Conservation (phyloP, 225 moss, liverwort and hornwort genomes). For the Thuidium tamariscinum region DNA sequence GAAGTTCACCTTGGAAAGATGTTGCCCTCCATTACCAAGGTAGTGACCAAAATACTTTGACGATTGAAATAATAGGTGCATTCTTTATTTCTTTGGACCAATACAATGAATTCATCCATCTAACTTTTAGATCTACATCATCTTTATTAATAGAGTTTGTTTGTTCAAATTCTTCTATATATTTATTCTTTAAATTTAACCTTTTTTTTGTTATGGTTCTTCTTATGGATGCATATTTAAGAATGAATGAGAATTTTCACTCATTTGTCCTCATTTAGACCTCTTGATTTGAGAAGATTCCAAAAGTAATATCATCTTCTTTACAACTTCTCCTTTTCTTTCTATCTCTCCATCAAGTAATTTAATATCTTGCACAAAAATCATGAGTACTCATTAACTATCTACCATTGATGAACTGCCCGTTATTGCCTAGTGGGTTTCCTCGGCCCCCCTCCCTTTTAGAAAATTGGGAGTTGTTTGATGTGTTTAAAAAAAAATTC, state of each 20-base stretch:
- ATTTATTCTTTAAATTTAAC: too few relatives aligned
- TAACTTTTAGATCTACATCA: fast-evolving
- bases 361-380: too few relatives aligned
- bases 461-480: too few relatives aligned
- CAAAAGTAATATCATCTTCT: neutral
- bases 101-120: neutral
- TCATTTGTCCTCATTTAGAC: neutral
- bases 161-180: too few relatives aligned
- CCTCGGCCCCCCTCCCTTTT: too few relatives aligned
- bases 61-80: fast-evolving
- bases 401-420: too few relatives aligned
- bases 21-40: fast-evolving
- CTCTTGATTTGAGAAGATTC: neutral
- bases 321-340: neutral
- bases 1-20: fast-evolving
- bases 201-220: too few relatives aligned
- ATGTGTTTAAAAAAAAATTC: too few relatives aligned
- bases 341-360: neutral
- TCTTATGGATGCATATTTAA: neutral
- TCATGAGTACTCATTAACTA: neutral
- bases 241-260: neutral
- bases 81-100: neutral
- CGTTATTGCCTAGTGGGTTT: too few relatives aligned
- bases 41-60: fast-evolving
- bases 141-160: fast-evolving